phyloP scores from a whole-genome alignment of 805 yeast species.

The Candida ascalaphidarum region DNA sequence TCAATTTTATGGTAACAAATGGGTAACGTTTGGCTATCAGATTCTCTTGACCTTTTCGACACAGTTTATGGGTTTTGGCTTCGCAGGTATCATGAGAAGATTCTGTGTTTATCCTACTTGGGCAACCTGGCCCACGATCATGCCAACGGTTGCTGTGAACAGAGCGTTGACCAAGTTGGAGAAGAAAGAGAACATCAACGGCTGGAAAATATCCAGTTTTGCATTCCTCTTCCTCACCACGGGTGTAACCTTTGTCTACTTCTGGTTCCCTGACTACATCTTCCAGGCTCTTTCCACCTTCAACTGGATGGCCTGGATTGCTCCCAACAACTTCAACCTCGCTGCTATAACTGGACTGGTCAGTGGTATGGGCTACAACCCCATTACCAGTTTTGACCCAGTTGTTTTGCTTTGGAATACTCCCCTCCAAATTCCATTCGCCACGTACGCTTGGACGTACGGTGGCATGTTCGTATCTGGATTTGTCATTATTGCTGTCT shows the following conservation, averaged over 20 bases:
- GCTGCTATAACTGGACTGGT: constrained; percentile 41
- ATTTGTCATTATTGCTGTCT: constrained; percentile 17
- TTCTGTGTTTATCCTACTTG: constrained; percentile 19
- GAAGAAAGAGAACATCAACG: constrained; percentile 18
- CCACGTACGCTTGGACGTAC: constrained; percentile 6
- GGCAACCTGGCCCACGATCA: constrained; percentile 20
- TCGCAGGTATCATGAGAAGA: constrained; percentile 21
- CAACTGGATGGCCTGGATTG: constrained; percentile 55
- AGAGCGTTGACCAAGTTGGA: constrained; percentile 31
- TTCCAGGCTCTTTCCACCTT: constrained; percentile 34
- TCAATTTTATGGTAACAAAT: constrained; percentile 13
- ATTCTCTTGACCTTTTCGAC: constrained; percentile 15
- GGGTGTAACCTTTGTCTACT: constrained; percentile 26
- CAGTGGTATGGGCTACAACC: constrained; percentile 45
- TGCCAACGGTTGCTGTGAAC: constrained; percentile 40
- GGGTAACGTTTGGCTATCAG: constrained; percentile 18
- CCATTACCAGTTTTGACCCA: constrained; percentile 47
- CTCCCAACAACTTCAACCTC: constrained; percentile 39
- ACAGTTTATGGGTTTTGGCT: constrained; percentile 21
- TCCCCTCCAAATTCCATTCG: constrained; percentile 37
- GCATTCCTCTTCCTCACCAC: constrained; percentile 17
- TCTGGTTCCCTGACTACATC: constrained; percentile 38
- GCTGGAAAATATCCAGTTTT: constrained; percentile 25
- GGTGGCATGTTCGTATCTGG: constrained; percentile 10
- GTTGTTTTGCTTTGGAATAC: constrained; percentile 20